A percentile compares a stretch with the other conserved stretches of the same genome.
Conservation (phyloP, 495 filamentous ascomycete genomes). For the Trichocladium antarcticum region DNA sequence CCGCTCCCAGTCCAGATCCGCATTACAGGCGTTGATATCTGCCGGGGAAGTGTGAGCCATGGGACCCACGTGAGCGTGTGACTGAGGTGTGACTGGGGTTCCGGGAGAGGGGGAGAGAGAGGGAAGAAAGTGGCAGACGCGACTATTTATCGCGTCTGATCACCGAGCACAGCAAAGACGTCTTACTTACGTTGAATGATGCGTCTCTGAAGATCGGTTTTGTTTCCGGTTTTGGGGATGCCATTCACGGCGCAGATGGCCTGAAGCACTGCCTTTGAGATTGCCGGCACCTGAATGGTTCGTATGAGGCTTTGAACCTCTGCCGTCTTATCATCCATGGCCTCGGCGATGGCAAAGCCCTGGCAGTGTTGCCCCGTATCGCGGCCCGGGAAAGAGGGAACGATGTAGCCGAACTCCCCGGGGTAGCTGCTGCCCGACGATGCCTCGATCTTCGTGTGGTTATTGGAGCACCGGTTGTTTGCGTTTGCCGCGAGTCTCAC, state of each 20-base stretch:
- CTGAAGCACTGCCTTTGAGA: slow-evolving; percentile 62
- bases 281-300: slow-evolving; percentile 21
- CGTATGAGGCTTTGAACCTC: slow-evolving; percentile 35
- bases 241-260: slow-evolving; percentile 58
- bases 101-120: background rate
- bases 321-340: slow-evolving; percentile 5
- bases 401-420: background rate
- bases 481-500: background rate
- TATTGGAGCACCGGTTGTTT: background rate
- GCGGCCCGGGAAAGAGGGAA: background rate
- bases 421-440: background rate
- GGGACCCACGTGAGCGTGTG: background rate
- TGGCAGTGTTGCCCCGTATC: background rate
- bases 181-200: slow-evolving; percentile 53
- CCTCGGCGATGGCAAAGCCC: background rate
- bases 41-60: slow-evolving; percentile 3
- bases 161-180: background rate
- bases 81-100: background rate
- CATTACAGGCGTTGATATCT: slow-evolving; percentile 16
- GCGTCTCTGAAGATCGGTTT: slow-evolving; percentile 63
- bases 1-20: slow-evolving; percentile 9
- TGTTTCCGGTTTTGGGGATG: slow-evolving; percentile 65
- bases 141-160: background rate
- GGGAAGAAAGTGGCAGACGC: background rate
- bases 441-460: background rate